Percentiles rank a stretch among this genome's conserved stretches.
These are phyloP conservation scores for Syncephalastrum racemosum DNA, from an alignment of 371 early-diverging fungal genomes.

Conservation along the genomic window DNA sequence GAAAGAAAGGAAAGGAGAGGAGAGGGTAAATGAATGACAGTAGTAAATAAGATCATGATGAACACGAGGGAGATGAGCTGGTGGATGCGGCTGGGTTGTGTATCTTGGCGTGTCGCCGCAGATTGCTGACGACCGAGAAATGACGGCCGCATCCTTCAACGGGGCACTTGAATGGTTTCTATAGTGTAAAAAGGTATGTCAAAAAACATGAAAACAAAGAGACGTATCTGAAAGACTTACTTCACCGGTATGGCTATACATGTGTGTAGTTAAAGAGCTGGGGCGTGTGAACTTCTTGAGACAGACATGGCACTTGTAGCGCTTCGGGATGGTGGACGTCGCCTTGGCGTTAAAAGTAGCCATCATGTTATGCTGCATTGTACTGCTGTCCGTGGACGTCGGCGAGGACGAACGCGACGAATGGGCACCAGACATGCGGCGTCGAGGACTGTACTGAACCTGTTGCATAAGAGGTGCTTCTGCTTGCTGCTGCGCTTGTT, in stretches of 20 bases:
- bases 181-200: background rate
- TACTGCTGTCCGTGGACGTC: constrained; percentile 8
- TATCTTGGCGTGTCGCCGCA: constrained; percentile 35
- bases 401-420: constrained; percentile 20
- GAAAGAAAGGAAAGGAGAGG: constrained; percentile 3
- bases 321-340: constrained; percentile 19
- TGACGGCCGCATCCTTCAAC: constrained; percentile 33
- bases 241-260: constrained; percentile 64
- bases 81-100: constrained; percentile 12
- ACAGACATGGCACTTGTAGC: constrained; percentile 50
- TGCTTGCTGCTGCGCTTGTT: constrained; percentile 4
- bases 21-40: background rate
- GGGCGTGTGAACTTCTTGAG: constrained; percentile 60
- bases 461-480: constrained; percentile 15
- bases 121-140: constrained; percentile 36
- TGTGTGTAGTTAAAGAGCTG: constrained; percentile 58
- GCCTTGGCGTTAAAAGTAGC: constrained; percentile 18
- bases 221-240: constrained; percentile 19
- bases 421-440: no score
- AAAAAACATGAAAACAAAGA: background rate
- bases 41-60: background rate
- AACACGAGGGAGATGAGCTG: constrained; percentile 1
- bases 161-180: constrained; percentile 35
- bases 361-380: constrained; percentile 16
- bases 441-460: background rate